Base-by-base conservation (phyloP, 1,139 yeast species). In the Candida sp. region DNA sequence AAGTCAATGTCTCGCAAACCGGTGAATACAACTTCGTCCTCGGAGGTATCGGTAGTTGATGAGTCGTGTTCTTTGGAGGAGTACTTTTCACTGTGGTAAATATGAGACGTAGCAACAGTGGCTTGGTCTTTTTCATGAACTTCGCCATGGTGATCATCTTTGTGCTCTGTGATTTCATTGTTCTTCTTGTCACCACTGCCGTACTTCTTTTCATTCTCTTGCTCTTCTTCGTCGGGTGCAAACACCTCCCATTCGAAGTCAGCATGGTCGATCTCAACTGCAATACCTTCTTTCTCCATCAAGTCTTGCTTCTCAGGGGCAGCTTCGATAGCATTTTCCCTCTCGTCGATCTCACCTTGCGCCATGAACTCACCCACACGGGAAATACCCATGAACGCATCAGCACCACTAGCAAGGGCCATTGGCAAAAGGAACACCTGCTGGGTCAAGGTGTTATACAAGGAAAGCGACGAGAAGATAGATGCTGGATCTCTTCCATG, bases 391-490 rank as follows among this genome's bases (percentile, higher is more conserved):
- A 88, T 75, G 56, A 78, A 73, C n/a, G 90, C 91, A 67, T 90
- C 96, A 2, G 85, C 79, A 52, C 84, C 86, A 49, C 83, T 70
- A 30, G 90, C 85, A 49, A 87, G 70, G 55, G 89, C 86, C 70
- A 90, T 73, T 26, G 97, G 97, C 48, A 90, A 72, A 60, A 90
- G 72, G 62, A 90, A 75, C 26, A 80, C 74, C 54, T 74, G 78
- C 49, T 71, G 73, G 4, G 84, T 65, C 56, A 81, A 72, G 35
- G 84, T 78, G 58, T 86, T 86, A 73, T 91, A 92, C 51, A 90
- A 77, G 0, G 96, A 81, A 49, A 92, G 74, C 9, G 97, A 87
- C 0, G 97, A 82, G 63, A 92, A 92, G n/a, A 91, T 84, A 34
- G 80, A 72, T 2, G 91, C 93, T 1, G 96, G 86, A 54, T 77